Base-by-base conservation (phyloP, 73 alveolate genomes). In the Tetrahymena elliotti region DNA sequence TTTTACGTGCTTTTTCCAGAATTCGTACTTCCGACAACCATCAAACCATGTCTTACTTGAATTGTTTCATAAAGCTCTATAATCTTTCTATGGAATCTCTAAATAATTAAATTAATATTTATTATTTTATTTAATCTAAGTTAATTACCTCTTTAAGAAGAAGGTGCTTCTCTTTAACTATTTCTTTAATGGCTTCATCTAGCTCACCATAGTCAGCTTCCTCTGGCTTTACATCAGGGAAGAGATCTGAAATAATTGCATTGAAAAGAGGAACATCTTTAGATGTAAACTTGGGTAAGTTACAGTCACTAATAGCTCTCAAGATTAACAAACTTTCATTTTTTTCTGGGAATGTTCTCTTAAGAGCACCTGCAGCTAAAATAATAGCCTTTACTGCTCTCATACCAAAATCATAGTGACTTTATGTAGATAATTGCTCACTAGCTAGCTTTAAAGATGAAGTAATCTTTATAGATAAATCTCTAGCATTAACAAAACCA, bases 361-460 rank as follows among this genome's bases (percentile, higher is more conserved):
- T 99, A 53, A 98, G 97, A 94, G 96, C 97, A 15, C 99, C 99
- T 40, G 99, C 99, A 31, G 99, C 99, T 37, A 98, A 97, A 35
- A 99, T 96, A 52, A 99, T 98, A 9, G 99, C 97, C 92, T 98
- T 99, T 37, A 99, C 99, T 22, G 99, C 99, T 96, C 99, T 97
- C 99, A 99, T 99, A 38, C 99, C 99, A 92, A 98, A 99, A 96
- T 99, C 99, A 95, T 99, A 99, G 96, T 99, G 99, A 35, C 96
- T 93, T 95, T 98, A 97, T 0, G 99, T 98, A 18, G 99, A 98
- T 94, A 98, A 95, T 96, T 98, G 98, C 84, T 98, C 99, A 38
- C 99, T 96, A 83, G 99, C 97, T 53, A 98, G 97, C 96, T 98
- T 98, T 34, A 98, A 96, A 52, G 99, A 96, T 15, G 98, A 95